Conservation (phyloP, 1,284 basidiomycete genomes). For the Ustilago lituana region DNA sequence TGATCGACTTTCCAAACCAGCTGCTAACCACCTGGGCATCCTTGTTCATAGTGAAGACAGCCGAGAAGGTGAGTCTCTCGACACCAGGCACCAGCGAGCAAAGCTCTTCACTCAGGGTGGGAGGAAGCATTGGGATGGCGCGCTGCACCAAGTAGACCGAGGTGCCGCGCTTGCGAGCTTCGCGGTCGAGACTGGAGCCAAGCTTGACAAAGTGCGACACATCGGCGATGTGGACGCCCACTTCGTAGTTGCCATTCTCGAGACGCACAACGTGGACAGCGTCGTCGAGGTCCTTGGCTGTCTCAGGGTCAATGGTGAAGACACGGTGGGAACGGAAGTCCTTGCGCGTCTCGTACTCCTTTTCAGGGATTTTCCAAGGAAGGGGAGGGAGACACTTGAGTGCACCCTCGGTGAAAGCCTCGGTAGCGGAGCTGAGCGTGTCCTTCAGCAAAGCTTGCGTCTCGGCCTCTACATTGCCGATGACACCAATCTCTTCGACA, state of each 20-base stretch:
- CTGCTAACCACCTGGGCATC: conserved; percentile 85
- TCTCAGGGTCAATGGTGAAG: conserved; percentile 91
- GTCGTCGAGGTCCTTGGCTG: conserved; percentile 92
- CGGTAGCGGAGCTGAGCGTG: conserved; percentile 75
- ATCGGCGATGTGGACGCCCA: conserved; percentile 94
- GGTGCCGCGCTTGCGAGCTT: conserved; percentile 95
- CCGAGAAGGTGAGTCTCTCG: conserved; percentile 84
- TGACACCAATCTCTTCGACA: conserved; percentile 97
- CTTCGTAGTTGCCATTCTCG: conserved; percentile 87
- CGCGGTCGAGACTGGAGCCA: conserved; percentile 94
- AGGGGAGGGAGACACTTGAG: conserved; percentile 92
- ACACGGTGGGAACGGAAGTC: conserved; percentile 85
- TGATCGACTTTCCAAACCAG: conserved; percentile 91
- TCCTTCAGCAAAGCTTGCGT: conserved; percentile 97
- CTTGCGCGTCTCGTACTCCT: conserved; percentile 84
- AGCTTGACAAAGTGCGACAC: conserved; percentile 94
- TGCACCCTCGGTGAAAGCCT: conserved; percentile 74
- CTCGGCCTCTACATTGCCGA: conserved; percentile 96
- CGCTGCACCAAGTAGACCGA: conserved; percentile 96
- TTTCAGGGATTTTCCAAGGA: conserved; percentile 93
- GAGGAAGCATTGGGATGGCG: conserved; percentile 94
- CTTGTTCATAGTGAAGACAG: conserved; percentile 80
- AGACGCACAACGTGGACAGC: conserved; percentile 87
- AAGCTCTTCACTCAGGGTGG: conserved; percentile 85
- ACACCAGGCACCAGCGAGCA: conserved; percentile 88